Evolutionary conservation across 1,139 yeast species (phyloP).

Genomic region (Yamadazyma sp.): DNA sequence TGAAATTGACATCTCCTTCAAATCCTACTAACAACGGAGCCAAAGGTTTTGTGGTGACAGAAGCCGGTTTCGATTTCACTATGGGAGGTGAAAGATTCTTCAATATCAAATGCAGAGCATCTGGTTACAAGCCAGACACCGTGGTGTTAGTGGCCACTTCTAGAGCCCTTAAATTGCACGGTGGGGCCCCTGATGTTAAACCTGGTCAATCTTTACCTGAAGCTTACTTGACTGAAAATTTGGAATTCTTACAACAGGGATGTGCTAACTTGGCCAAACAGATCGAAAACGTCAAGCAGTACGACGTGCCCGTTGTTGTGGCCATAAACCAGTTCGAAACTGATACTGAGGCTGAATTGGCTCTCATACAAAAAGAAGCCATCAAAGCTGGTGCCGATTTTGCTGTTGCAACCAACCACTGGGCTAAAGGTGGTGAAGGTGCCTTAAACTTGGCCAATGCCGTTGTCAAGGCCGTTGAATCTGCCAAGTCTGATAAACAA

Average conservation of each 20-base stretch:
- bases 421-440: conserved; percentile 82
- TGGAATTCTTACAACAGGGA: conserved; percentile 63
- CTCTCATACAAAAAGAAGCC: conserved; percentile 62
- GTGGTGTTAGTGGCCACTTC: conserved; percentile 80
- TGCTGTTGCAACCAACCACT: conserved; percentile 75
- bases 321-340: conserved; percentile 76
- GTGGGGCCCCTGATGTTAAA: conserved; percentile 82
- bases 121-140: conserved; percentile 69
- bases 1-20: conserved; percentile 58
- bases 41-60: conserved; percentile 74
- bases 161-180: conserved; percentile 77
- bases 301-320: conserved; percentile 76
- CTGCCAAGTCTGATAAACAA: conserved; percentile 35
- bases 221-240: conserved; percentile 66
- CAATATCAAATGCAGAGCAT: conserved; percentile 76
- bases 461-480: conserved; percentile 59
- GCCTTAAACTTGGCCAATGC: conserved; percentile 67
- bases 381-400: conserved; percentile 71
- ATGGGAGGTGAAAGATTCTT: conserved; percentile 89
- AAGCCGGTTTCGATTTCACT: conserved; percentile 84
- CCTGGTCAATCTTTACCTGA: conserved; percentile 75
- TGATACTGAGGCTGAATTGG: conserved; percentile 68
- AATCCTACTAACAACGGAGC: conserved; percentile 43
- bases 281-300: conserved; percentile 66
- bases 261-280: conserved; percentile 75